Evolutionary conservation across 352 stramenopile species (phyloP).

Genomic region (Thraustochytrium striatum): DNA sequence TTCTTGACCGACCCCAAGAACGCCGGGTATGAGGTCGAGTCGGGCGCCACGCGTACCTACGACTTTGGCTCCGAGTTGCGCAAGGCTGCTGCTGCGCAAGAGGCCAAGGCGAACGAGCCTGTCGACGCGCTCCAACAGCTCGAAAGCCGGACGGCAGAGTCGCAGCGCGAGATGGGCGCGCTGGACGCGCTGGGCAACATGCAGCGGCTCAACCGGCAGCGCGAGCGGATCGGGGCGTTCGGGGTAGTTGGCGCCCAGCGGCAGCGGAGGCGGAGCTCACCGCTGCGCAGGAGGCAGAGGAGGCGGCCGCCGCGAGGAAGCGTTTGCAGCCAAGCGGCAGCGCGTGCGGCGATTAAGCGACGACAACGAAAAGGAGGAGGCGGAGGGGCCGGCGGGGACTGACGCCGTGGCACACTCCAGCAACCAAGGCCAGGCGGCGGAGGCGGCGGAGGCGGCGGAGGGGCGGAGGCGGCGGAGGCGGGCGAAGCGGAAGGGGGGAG

Average conservation of each 20-base stretch:
- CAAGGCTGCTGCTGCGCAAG: constrained; percentile 58
- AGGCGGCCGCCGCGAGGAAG: background rate
- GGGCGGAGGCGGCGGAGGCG: background rate
- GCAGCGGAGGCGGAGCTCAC: background rate
- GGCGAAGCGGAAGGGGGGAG: background rate
- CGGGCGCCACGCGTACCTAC: constrained; percentile 92
- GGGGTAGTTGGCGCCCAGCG: background rate
- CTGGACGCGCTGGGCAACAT: constrained; percentile 97
- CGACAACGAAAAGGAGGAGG: background rate
- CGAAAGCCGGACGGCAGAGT: constrained; percentile 96
- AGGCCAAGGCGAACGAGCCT: constrained; percentile 83
- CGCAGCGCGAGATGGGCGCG: constrained; percentile 97
- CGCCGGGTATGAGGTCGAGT: constrained; percentile 93
- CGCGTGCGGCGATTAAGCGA: constrained; percentile 8
- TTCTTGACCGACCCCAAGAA: constrained; percentile 98
- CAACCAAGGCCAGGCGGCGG: background rate
- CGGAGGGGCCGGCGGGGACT: background rate
- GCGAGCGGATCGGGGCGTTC: background rate
- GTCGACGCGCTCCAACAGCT: constrained; percentile 93
- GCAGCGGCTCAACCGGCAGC: constrained; percentile 83
- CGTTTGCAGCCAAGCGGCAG: constrained; percentile 4
- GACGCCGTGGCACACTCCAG: background rate
- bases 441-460: background rate
- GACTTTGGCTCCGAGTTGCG: constrained; percentile 88
- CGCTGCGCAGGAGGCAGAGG: constrained; percentile 4